Conservation (phyloP, 2,329 filamentous ascomycete species). For the Chrysoporthe deuterocubensis region DNA sequence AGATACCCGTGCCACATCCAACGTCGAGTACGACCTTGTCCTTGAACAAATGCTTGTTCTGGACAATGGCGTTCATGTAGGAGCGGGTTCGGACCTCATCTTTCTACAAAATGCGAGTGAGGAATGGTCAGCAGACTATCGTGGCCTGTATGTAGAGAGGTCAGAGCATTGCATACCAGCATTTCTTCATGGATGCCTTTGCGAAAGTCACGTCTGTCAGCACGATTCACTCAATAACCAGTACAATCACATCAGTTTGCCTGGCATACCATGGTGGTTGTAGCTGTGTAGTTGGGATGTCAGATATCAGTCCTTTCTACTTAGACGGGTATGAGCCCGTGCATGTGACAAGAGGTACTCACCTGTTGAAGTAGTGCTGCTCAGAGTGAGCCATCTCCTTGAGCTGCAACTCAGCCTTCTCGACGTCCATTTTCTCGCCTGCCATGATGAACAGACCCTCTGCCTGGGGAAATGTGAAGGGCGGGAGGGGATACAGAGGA, state of each 20-base stretch:
- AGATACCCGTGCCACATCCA: conserved; percentile 94
- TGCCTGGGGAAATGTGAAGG: background rate
- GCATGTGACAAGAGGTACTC: conserved; percentile 37
- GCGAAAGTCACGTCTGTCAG: conserved; percentile 27
- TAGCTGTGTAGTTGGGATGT: conserved; percentile 63
- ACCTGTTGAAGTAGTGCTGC: conserved; percentile 99
- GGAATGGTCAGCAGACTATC: conserved; percentile 33
- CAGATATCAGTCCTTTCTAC: background rate
- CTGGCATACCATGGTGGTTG: conserved; percentile 85
- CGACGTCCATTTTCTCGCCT: conserved; percentile 61
- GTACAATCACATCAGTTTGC: conserved; percentile 36
- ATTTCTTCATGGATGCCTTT: conserved; percentile 96
- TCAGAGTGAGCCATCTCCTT: conserved; percentile 87
- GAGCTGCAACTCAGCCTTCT: conserved; percentile 65
- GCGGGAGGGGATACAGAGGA: background rate
- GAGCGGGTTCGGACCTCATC: conserved; percentile 96
- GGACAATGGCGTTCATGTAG: conserved; percentile 96
- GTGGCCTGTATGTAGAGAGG: conserved; percentile 1
- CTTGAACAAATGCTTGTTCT: conserved; percentile 93
- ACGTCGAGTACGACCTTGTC: conserved; percentile 88
- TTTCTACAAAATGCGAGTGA: conserved; percentile 64
- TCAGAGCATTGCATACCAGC: conserved; percentile 69
- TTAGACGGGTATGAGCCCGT: background rate
- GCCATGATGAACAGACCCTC: conserved; percentile 40
- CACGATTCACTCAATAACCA: conserved; percentile 7